phyloP scores from a whole-genome alignment of 2,329 filamentous ascomycete genomes.

The Alternaria sp. region DNA sequence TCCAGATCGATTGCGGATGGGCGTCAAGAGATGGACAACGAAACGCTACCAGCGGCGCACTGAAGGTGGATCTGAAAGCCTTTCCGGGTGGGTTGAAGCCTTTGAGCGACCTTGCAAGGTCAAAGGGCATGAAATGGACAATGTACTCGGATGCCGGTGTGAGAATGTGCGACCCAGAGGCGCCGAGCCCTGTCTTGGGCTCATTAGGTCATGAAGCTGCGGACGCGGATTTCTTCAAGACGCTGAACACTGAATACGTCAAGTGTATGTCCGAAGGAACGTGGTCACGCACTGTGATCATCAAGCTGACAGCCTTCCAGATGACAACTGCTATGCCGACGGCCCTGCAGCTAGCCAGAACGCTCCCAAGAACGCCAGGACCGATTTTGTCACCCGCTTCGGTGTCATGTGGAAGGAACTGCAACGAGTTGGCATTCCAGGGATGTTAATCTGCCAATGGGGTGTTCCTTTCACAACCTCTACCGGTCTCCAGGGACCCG shows the following conservation, averaged over 20 bases:
- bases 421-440: constrained; percentile 21
- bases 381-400: constrained; percentile 22
- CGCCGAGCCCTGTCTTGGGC: constrained; percentile 22
- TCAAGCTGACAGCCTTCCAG: constrained; percentile 1
- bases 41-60: constrained; percentile 21
- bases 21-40: constrained; percentile 23
- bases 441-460: constrained; percentile 29
- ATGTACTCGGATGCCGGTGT: constrained; percentile 31
- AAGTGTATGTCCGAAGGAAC: constrained; percentile 14
- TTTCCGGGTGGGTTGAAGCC: constrained; percentile 25
- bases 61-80: constrained; percentile 17
- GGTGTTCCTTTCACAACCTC: constrained; percentile 19
- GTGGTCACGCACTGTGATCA: not conserved
- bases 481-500: constrained; percentile 20
- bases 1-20: constrained; percentile 28
- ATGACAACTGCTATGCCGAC: constrained; percentile 28
- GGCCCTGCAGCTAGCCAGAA: constrained; percentile 20
- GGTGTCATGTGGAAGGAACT: constrained; percentile 27
- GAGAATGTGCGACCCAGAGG: constrained; percentile 24
- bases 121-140: constrained; percentile 32
- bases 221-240: constrained; percentile 28
- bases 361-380: constrained; percentile 22
- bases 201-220: constrained; percentile 22
- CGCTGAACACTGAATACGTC: constrained; percentile 26
- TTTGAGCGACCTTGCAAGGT: constrained; percentile 24